These are phyloP conservation scores for Pulicaria dysenterica DNA, from an alignment of 129 eudicot species.

Conservation along the genomic window DNA sequence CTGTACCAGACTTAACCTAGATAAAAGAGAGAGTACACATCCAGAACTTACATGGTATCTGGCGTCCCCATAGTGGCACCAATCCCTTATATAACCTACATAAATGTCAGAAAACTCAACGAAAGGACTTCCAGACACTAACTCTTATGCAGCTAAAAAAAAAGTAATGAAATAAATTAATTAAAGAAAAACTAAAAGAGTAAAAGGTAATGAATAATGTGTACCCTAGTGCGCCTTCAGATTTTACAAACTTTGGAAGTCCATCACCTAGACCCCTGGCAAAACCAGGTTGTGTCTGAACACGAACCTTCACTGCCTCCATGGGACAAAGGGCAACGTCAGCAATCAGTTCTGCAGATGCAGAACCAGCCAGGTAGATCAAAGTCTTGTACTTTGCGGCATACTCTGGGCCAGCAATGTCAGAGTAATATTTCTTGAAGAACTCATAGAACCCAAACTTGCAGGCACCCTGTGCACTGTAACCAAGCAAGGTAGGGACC, in stretches of 20 bases:
- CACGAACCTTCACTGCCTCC: constrained; percentile 88
- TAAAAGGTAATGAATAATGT: neutral
- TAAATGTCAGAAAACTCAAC: neutral
- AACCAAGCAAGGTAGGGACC: constrained; percentile 80
- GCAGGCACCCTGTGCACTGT: constrained; percentile 93
- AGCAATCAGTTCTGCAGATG: constrained; percentile 86
- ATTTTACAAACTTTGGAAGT: constrained; percentile 73
- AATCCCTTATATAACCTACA: constrained; percentile 84
- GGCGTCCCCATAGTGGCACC: constrained; percentile 94
- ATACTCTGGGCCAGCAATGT: constrained; percentile 79
- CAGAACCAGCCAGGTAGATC: constrained; percentile 86
- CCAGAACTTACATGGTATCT: constrained; percentile 73
- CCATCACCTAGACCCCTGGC: constrained; percentile 82
- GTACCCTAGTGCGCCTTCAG: constrained; percentile 85
- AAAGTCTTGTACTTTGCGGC: constrained; percentile 84
- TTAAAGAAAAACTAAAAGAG: neutral
- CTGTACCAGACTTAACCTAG: constrained; percentile 1
- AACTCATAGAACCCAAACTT: constrained; percentile 85
- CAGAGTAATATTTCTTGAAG: constrained; percentile 90
- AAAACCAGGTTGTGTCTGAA: constrained; percentile 86
- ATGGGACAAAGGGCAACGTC: constrained; percentile 84
- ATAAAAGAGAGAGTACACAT: neutral
- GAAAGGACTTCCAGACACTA: neutral
- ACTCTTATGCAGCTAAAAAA: constrained; percentile 1
- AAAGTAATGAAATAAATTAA: neutral